Base-by-base conservation (phyloP, 2,329 filamentous ascomycete species). In the Conoideocrella luteorostrata region DNA sequence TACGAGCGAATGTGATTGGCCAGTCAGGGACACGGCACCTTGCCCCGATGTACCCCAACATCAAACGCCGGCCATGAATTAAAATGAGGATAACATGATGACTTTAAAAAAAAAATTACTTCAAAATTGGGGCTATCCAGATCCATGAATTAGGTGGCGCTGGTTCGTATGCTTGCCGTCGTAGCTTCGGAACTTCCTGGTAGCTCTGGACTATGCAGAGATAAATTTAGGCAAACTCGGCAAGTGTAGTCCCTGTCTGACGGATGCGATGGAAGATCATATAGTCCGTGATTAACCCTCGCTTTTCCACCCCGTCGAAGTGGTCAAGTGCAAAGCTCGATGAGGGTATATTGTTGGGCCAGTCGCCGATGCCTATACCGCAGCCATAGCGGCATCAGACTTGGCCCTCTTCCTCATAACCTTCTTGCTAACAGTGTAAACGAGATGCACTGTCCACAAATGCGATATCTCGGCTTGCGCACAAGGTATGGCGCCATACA, bases 351-450 rank as follows among this genome's bases (percentile, higher is more conserved):
- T 9, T 33, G 30, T 33, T 17, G 11, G 10, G 30, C n/a, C n/a
- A n/a, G n/a, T 17, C 18, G 30, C 30, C 11, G 18, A 22, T 23
- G 20, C 34, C 10, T 36, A 21, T 13, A 18, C 34, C 20, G 20
- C 6, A 7, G 13, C 20, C 11, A 36, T 20, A 2, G 29, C 39
- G 9, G 35, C 28, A 17, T 39, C 28, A 15, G 69, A 68, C 46
- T 70, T 71, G 24, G 67, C 63, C 50, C 71, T 63, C 59, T 75
- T 69, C 45, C 76, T 64, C 3, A 71, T 76, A 54, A 79, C 75
- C 58, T 87, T 88, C 62, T 81, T 79, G 66, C 81, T 86, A 55
- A 88, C 83, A 0, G 79, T 76, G 62, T 88, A 88, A 10, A 83
- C 79, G 51, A 88, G 59, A 44, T 84, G 71, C 26, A 82, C 67